Base-by-base conservation (phyloP, 2,329 filamentous ascomycete genomes). In the Zarea fungicola region DNA sequence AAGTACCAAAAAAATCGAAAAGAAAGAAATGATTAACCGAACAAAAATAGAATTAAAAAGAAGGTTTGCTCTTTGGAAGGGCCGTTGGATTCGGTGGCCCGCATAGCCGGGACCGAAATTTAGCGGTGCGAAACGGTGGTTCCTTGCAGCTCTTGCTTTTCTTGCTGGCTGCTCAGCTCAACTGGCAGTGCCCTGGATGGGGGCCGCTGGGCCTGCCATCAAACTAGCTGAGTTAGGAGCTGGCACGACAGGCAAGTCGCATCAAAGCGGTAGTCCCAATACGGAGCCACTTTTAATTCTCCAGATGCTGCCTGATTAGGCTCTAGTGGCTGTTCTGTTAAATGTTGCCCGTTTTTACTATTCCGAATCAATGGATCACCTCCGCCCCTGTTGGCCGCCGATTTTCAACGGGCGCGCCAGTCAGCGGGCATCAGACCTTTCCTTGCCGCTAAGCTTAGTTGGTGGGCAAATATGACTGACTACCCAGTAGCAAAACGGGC, bases 391-490 rank as follows among this genome's bases (percentile, higher is more conserved):
- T 41, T 29, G 16, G 28, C 45, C 45, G 45, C 45, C 45, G 45
- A 48, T 48, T 26, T 42, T 48, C 45, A 48, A 48, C 45, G 45
- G 45, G 45, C 22, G 37, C 29, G 36, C 45, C 45, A 48, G 22
- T 29, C 29, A 39, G 35, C 26, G 43, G 43, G 14, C 28, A 19
- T 19, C 16, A 21, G n/a, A 29, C 11, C 40, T 25, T 7, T 7
- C 10, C 19, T 32, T 14, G 26, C 29, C 40, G 25, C 37, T 11
- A 23, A 10, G 23, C 34, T n/a, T n/a, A n/a, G n/a, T n/a, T n/a
- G n/a, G n/a, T n/a, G n/a, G n/a, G n/a, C n/a, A n/a, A n/a, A n/a
- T n/a, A n/a, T n/a, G n/a, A n/a, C n/a, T n/a, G n/a, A n/a, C n/a
- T n/a, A n/a, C n/a, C n/a, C n/a, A n/a, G n/a, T n/a, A n/a, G n/a